Base-by-base conservation (phyloP, 1,139 yeast species). In the Kodamaea anthophila region DNA sequence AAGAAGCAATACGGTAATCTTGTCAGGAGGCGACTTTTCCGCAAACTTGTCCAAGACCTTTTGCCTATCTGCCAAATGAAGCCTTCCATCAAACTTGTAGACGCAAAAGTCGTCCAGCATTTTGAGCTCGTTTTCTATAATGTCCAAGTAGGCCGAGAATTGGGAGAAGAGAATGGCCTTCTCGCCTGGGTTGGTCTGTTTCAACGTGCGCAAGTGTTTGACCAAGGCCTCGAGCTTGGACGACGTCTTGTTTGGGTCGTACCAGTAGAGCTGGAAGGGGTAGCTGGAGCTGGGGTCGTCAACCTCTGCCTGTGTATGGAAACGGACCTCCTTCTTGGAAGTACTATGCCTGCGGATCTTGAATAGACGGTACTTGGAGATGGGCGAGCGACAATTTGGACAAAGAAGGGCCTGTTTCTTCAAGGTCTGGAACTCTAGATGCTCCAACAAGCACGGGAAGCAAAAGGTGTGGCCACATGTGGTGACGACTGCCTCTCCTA, bases 151-250 rank as follows among this genome's bases (percentile, higher is more conserved):
- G 1, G 87, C 71, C 0, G 96, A 82, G 46, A 91, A 91, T 46
- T 88, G 97, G 1, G 96, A 86, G 50, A 91, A 88, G 1, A 91
- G 91, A 30, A 91, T 87, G 4, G 83, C 76, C 44, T 81, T 88
- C 37, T 79, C 85, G 15, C 73, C 74, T 4, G 83, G 74, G 19
- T 67, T 62, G 30, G 74, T 72, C 15, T 65, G 69, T 39, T 67
- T 65, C 12, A 82, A 57, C 23, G 53, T 61, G 34, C 67, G 63
- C 21, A 85, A 55, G 46, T 81, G 87, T 8, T 61, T 55, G 4
- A 84, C 41, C 20, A 91, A 61, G 0, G 94, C 87, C 37, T 74
- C 74, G 9, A 87, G 63, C 50, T 91, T 91, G 1, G 95, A 74
- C 0, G 95, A 82, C 24, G 70, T 60, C 23, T 60, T 62, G 38